These are phyloP conservation scores for Exophiala sideris DNA, from an alignment of 2,329 filamentous ascomycete genomes.

Conservation along the genomic window DNA sequence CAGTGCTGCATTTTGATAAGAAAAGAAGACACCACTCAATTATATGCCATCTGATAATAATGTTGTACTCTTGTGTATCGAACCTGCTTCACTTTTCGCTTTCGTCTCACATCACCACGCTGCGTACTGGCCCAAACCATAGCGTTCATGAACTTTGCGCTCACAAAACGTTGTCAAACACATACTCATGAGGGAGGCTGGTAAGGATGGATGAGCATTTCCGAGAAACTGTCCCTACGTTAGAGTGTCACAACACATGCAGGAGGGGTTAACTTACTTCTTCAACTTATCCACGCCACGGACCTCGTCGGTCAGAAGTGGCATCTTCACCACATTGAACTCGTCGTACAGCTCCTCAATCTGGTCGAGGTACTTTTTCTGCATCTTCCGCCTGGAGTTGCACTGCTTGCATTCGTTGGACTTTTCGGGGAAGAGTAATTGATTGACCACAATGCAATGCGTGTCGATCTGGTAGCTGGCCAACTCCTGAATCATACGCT, in stretches of 20 bases:
- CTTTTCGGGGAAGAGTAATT: constrained; percentile 86
- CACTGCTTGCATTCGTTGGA: constrained; percentile 91
- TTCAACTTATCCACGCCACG: constrained; percentile 91
- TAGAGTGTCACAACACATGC: constrained; percentile 7
- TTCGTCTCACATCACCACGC: too few relatives aligned
- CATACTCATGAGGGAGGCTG: constrained; percentile 40
- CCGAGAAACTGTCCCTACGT: constrained; percentile 41
- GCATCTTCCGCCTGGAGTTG: constrained; percentile 92
- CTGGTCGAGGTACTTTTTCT: constrained; percentile 98
- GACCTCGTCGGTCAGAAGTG: constrained; percentile 90
- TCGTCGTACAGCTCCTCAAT: constrained; percentile 98
- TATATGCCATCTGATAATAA: too few relatives aligned
- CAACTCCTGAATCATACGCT: constrained; percentile 99
- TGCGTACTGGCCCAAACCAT: too few relatives aligned
- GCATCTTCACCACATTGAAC: constrained; percentile 99
- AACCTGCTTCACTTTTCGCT: too few relatives aligned
- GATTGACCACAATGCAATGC: constrained; percentile 96
- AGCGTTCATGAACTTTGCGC: too few relatives aligned
- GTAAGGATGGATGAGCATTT: constrained; percentile 50
- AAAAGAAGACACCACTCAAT: too few relatives aligned
- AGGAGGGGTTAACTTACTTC: constrained; percentile 52
- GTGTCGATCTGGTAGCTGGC: constrained; percentile 92
- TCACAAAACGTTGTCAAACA: too few relatives aligned
- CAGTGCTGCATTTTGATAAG: too few relatives aligned
- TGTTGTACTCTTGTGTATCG: too few relatives aligned